These are phyloP conservation scores for Wallacemonas rigidus DNA, from an alignment of 208 protist genomes.

Conservation along the genomic window DNA sequence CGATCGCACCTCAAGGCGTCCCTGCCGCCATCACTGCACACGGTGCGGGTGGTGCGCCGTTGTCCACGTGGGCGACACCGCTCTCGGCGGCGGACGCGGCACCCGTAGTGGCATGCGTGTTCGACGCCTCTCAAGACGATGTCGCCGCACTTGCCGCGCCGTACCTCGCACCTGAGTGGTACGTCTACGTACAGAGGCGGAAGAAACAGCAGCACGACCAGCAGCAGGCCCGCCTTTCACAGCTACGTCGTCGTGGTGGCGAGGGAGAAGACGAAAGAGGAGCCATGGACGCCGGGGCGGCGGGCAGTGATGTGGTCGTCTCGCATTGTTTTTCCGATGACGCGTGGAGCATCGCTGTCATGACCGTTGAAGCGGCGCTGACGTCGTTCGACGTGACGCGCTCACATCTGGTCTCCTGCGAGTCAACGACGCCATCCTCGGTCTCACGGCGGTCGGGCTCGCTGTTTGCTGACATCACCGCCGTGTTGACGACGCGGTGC, in stretches of 20 bases:
- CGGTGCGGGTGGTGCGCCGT: no score
- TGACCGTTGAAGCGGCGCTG: slow-evolving; percentile 67
- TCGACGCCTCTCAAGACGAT: slow-evolving; percentile 52
- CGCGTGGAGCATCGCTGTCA: slow-evolving; percentile 74
- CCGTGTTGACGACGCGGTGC: slow-evolving; percentile 30
- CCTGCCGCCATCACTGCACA: no score
- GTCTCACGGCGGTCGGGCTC: slow-evolving; percentile 23
- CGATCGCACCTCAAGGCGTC: no score
- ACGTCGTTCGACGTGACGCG: slow-evolving; percentile 37
- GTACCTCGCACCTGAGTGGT: slow-evolving; percentile 75
- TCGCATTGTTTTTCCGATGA: slow-evolving; percentile 71
- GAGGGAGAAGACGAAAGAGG: background rate
- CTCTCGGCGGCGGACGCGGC: background rate
- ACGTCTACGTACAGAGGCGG: slow-evolving; percentile 15
- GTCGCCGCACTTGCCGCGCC: slow-evolving; percentile 35
- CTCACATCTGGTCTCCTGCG: slow-evolving; percentile 31
- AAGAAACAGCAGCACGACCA: slow-evolving; percentile 11
- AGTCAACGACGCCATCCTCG: background rate
- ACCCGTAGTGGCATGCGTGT: slow-evolving; percentile 16
- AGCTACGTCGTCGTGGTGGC: background rate
- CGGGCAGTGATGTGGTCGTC: background rate
- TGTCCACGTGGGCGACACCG: no score
- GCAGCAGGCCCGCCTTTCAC: slow-evolving; percentile 2
- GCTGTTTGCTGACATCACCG: slow-evolving; percentile 52
- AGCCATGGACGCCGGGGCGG: no score